Percentiles rank a stretch among this genome's conserved stretches.
Conservation (phyloP, 2,329 filamentous ascomycete species). For the Didymella pomorum region DNA sequence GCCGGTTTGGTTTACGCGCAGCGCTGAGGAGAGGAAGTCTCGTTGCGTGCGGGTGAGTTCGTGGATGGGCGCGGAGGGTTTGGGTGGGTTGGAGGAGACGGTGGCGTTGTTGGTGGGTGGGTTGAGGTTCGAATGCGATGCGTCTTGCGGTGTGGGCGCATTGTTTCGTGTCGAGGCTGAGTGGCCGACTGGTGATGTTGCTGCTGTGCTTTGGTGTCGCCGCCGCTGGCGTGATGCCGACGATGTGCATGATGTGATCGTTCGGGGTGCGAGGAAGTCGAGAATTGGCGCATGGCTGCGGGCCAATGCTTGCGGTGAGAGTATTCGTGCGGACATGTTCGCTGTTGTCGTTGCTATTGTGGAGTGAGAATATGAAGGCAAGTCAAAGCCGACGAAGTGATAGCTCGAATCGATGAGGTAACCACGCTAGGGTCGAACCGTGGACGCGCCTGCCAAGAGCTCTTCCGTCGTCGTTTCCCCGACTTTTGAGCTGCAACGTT, state of each 20-base stretch:
- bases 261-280: slow-evolving; percentile 42
- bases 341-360: background rate
- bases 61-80: slow-evolving; percentile 29
- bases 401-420: slow-evolving; percentile 28
- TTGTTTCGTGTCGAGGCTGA: background rate
- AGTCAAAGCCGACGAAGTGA: background rate
- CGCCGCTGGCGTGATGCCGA: slow-evolving; percentile 2
- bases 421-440: slow-evolving; percentile 5
- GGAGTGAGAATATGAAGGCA: background rate
- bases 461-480: slow-evolving; percentile 28
- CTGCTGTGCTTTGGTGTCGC: slow-evolving; percentile 20
- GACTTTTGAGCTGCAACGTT: slow-evolving; percentile 29
- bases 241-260: slow-evolving; percentile 17
- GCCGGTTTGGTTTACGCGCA: slow-evolving; percentile 96
- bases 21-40: slow-evolving; percentile 54
- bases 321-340: slow-evolving; percentile 29
- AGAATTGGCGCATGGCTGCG: slow-evolving; percentile 27
- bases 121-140: background rate
- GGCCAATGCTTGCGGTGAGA: slow-evolving; percentile 29
- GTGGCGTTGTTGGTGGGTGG: slow-evolving; percentile 16
- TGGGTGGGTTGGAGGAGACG: slow-evolving; percentile 9
- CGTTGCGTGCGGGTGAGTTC: slow-evolving; percentile 44
- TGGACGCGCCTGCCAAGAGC: slow-evolving; percentile 34
- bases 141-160: slow-evolving; percentile 9
- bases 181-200: background rate